Base-by-base conservation (phyloP, 192 early-diverging fungal species). In the Podochytrium sp. region DNA sequence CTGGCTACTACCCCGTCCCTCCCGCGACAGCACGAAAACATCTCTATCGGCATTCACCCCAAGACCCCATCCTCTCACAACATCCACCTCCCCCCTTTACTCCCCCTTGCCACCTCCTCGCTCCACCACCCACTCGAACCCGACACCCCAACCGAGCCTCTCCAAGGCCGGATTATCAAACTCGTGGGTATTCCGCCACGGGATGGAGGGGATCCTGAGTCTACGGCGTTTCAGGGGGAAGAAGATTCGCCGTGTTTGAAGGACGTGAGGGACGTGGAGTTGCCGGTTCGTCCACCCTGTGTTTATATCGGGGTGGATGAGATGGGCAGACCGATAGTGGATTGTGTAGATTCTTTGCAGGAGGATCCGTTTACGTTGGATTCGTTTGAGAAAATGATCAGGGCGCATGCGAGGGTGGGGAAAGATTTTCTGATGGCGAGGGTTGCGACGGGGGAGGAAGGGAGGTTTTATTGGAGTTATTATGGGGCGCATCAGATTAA, bases 291-390 rank as follows among this genome's bases (percentile, higher is more conserved):
- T 12, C 55, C 76, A 12, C 74, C 76, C n/a, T 43, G 75, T 27
- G 61, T 76, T 23, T 34, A 60, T 12, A 62, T 59, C 23, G 63
- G 39, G 4, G 29, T 32, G 12, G 71, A 65, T 43, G 74, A 76
- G 42, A 68, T 37, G 27, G 76, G 71, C 27, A 55, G 64, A 18
- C 65, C 67, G 16, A 59, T 90, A 1, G 73, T 90, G 0, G 85
- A 89, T 47, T 80, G 85, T 14, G 65, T 91, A 3, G 89, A 91
- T 30, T 88, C 89, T 27, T 53, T 81, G 35, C 82, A 85, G 23
- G 90, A 91, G 71, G 91, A 92, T 50, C 91, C 91, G 3, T 92
- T 92, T 65, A 92, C 91, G 1, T 73, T 92, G 35, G 91, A 92
- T 55, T 78, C 83, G 20, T 90, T 91, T 58, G 82, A 85, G 20